Percentiles rank a stretch among this genome's conserved stretches.
Evolutionary conservation across 306 rosid species (phyloP).

Genomic region (Vicia sativa): DNA sequence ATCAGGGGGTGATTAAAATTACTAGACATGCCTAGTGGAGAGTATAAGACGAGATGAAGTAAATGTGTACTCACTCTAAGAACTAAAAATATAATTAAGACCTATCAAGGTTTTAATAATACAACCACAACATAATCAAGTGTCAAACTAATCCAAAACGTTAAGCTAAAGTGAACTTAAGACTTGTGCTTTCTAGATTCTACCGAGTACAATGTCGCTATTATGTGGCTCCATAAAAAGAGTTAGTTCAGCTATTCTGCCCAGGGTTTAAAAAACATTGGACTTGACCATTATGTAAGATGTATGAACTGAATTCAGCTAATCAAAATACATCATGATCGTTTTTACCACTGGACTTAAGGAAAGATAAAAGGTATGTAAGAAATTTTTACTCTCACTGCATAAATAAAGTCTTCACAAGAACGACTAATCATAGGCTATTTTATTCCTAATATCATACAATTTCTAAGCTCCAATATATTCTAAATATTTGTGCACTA

Average conservation of each 20-base stretch:
- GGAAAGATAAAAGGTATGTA: too few species aligned
- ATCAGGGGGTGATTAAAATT: slow-evolving; percentile 9
- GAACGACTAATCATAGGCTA: too few species aligned
- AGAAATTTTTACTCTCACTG: too few species aligned
- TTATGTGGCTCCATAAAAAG: slow-evolving; percentile 22
- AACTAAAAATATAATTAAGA: slow-evolving; percentile 12
- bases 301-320: too few species aligned
- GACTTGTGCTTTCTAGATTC: slow-evolving; percentile 6
- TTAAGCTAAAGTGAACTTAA: slow-evolving; percentile 7
- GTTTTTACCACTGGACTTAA: too few species aligned
- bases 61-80: slow-evolving; percentile 17
- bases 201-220: background rate
- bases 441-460: too few species aligned
- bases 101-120: slow-evolving; percentile 18
- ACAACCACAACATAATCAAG: slow-evolving; percentile 7
- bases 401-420: too few species aligned
- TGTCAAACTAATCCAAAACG: slow-evolving; percentile 27
- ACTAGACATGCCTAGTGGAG: background rate
- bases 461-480: too few species aligned
- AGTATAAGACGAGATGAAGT: slow-evolving; percentile 15
- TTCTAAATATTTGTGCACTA: too few species aligned
- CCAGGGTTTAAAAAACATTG: slow-evolving; percentile 6
- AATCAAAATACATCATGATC: too few species aligned
- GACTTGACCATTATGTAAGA: too few species aligned
- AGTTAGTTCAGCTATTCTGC: slow-evolving; percentile 24